Evolutionary conservation across 1,284 basidiomycete species (phyloP), one percentile per base, ranked within the genome.

Genomic region (Ganoderma meredithae): DNA sequence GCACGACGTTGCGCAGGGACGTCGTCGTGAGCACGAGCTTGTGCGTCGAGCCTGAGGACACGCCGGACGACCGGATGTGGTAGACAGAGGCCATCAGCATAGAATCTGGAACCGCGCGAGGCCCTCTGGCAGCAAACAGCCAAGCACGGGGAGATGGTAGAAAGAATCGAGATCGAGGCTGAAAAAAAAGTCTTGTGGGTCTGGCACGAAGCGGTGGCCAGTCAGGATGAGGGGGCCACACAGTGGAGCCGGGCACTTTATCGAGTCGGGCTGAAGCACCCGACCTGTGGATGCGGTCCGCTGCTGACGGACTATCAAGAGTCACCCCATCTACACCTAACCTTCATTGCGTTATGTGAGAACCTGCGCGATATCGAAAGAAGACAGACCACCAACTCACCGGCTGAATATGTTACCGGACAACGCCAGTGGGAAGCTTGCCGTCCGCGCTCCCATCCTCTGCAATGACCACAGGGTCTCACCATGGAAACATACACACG

Each of bases 21-120:
- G 82, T 77, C 56, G 82, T 83, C 55, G 82, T 84, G 62, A 83
- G 76, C 41, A 74, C 74, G 41, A 84, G 79, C 62, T 76, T 76
- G 59, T 82, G 79, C 64, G 77, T 73, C 77, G 76, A 75, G 65
- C 53, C 41, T 9, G 66, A 53, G 49, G 15, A 44, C 10, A n/a
- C 9, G 44, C 44, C 19, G 43, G 52, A 43, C 39, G 56, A 31
- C 43, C 60, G 56, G 67, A 71, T 73, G 69, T 69, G 67, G 59
- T 73, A 71, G 31, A 71, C 66, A 15, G 71, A 72, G 39, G 58
- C 64, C 66, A 60, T 59, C 61, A 27, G 39, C 9, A 52, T 36
- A 47, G 53, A 68, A 63, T 10, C 49, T 31, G 7, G 7, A n/a
- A 22, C 8, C 19, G 44, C 7, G 36, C 36, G 6, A 6, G 36